Evolutionary conservation across 495 filamentous ascomycete genomes (phyloP).

Genomic region (Astrocystis sublimbata): DNA sequence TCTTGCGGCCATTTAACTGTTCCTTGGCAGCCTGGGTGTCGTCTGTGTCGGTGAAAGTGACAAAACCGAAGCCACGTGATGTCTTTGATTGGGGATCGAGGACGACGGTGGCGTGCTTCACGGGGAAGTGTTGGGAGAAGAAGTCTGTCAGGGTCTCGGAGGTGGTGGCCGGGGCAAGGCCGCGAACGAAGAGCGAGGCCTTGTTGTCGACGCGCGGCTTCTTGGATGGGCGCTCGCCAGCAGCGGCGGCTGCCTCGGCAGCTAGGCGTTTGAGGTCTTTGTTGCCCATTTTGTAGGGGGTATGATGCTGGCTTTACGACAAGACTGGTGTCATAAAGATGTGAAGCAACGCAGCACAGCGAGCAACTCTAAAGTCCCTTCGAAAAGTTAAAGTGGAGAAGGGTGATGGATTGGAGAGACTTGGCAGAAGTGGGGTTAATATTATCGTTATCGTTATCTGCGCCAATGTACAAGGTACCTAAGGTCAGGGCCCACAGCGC

Average conservation of each 20-base stretch:
- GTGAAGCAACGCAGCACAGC: not conserved
- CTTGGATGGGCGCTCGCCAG: slow-evolving; percentile 39
- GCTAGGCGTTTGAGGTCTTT: slow-evolving; percentile 37
- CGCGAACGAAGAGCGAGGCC: slow-evolving; percentile 89
- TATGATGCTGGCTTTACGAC: not conserved
- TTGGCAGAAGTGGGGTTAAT: not conserved
- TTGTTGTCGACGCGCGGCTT: slow-evolving; percentile 50
- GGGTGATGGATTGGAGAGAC: no score
- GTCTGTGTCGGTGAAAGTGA: slow-evolving; percentile 90
- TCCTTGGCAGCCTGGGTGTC: slow-evolving; percentile 79
- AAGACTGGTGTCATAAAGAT: not conserved
- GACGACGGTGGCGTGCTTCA: slow-evolving; percentile 92
- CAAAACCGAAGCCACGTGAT: slow-evolving; percentile 92
- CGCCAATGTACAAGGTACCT: no score
- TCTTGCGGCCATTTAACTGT: slow-evolving; percentile 69
- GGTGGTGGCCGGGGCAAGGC: slow-evolving; percentile 75
- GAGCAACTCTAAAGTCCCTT: no score
- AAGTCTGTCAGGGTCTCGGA: slow-evolving; percentile 77
- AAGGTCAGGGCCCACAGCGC: not conserved
- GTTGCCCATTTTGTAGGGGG: slow-evolving; percentile 33
- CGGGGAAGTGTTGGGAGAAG: slow-evolving; percentile 90
- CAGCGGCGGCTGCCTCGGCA: slow-evolving; percentile 25
- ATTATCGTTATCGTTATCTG: slow-evolving; percentile 16
- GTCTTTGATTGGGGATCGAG: slow-evolving; percentile 76
- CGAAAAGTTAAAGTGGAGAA: slow-evolving; percentile 23